These are phyloP conservation scores for Boletellus ananiceps DNA, from an alignment of 768 basidiomycete species.

Conservation along the genomic window DNA sequence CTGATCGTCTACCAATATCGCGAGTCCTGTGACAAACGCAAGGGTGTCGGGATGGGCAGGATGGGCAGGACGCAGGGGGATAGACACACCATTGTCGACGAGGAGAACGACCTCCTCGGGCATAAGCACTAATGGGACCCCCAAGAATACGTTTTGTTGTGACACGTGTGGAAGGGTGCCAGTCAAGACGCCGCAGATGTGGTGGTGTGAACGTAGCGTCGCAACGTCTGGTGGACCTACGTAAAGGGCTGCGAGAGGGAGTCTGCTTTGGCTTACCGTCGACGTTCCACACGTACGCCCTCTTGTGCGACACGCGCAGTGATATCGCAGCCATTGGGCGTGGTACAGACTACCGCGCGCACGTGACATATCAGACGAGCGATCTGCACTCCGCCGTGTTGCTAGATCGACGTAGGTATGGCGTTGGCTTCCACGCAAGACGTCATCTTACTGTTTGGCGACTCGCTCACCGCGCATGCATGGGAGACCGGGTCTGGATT, in stretches of 20 bases:
- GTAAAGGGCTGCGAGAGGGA: neutral
- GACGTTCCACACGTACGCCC: conserved; percentile 85
- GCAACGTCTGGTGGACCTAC: conserved; percentile 59
- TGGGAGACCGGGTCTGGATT: conserved; percentile 58
- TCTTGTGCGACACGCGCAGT: conserved; percentile 72
- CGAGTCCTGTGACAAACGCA: conserved; percentile 49
- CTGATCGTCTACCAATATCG: conserved; percentile 71
- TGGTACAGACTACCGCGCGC: neutral
- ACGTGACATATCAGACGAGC: too few species aligned
- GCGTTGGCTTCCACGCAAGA: conserved; percentile 52
- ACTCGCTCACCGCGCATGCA: conserved; percentile 71
- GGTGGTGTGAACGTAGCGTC: conserved; percentile 71
- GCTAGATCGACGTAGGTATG: conserved; percentile 35
- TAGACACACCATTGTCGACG: conserved; percentile 62
- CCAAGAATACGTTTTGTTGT: conserved; percentile 95
- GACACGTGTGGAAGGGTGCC: conserved; percentile 93
- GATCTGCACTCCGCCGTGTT: too few species aligned
- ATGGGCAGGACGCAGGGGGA: neutral
- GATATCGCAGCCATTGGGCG: conserved; percentile 36
- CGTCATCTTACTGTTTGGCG: conserved; percentile 71
- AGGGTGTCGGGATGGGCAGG: neutral
- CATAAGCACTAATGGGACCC: conserved; percentile 81
- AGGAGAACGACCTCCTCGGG: conserved; percentile 92
- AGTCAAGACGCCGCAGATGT: conserved; percentile 76
- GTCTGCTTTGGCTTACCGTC: conserved; percentile 49